A percentile compares a stretch with the other conserved stretches of the same genome.
Evolutionary conservation across 257 asterid genomes (phyloP).

Genomic region (Gynochthodes officinalis): DNA sequence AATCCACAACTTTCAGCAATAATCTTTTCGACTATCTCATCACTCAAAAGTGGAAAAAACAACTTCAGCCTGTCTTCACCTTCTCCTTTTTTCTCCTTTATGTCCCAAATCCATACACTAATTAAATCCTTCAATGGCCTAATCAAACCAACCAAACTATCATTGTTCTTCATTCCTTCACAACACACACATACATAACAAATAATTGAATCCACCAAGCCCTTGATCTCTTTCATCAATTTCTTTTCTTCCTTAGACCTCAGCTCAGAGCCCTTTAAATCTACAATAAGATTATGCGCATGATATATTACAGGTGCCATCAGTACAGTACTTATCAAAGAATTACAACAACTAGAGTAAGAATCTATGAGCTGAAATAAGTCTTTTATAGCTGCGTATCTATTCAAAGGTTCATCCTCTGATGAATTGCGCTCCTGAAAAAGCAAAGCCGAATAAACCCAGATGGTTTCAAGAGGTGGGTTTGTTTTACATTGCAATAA

Average conservation of each 20-base stretch:
- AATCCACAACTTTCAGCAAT: conserved; percentile 36
- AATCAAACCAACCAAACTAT: conserved; percentile 32
- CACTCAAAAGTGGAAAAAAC: conserved; percentile 59
- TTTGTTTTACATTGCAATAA: conserved; percentile 41
- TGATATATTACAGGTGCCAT: conserved; percentile 55
- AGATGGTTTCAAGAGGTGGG: conserved; percentile 67
- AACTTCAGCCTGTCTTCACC: conserved; percentile 26
- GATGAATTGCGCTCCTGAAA: conserved; percentile 24
- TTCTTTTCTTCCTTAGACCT: conserved; percentile 48
- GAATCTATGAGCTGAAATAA: conserved; percentile 50
- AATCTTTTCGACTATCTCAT: conserved; percentile 25
- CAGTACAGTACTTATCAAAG: conserved; percentile 43
- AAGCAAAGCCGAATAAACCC: conserved; percentile 52
- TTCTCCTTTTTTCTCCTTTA: conserved; percentile 16
- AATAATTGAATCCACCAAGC: conserved; percentile 49
- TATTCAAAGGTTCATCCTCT: conserved; percentile 30
- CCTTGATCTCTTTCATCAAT: conserved; percentile 39
- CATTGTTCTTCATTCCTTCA: conserved; percentile 33
- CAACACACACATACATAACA: conserved; percentile 48
- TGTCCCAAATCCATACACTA: conserved; percentile 47
- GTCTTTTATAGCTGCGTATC: conserved; percentile 36
- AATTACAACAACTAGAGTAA: conserved; percentile 47
- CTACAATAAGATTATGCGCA: conserved; percentile 32
- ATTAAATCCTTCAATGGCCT: conserved; percentile 47
- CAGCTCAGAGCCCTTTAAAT: conserved; percentile 35